These are phyloP conservation scores for Sugiyamaella pinicola DNA, from an alignment of 1,139 yeast genomes.

Conservation along the genomic window DNA sequence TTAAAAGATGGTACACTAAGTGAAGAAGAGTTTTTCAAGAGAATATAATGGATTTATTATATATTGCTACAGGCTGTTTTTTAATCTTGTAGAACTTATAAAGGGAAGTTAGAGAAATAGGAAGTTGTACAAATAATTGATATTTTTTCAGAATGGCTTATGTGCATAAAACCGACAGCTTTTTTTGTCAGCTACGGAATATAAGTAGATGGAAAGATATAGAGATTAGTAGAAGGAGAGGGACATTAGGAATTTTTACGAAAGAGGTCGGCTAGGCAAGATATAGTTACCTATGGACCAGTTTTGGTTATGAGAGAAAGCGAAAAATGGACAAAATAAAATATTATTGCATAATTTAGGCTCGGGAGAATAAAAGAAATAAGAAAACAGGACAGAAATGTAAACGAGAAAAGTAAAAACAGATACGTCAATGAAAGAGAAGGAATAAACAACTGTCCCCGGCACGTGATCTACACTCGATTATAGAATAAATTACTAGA, in stretches of 20 bases:
- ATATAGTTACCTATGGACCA: background rate
- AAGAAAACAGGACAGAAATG: background rate
- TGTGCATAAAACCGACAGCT: background rate
- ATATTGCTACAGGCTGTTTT: background rate
- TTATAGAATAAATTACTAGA: background rate
- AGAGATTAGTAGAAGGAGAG: background rate
- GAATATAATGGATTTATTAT: conserved; percentile 10
- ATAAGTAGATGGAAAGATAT: background rate
- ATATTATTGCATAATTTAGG: background rate
- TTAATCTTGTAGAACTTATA: background rate
- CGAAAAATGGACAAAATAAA: background rate
- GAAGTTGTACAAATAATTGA: background rate
- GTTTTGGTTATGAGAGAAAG: background rate
- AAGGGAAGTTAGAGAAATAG: conserved; percentile 5
- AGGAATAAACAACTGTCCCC: no score
- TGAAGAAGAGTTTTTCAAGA: background rate
- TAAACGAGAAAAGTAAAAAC: background rate
- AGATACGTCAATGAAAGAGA: background rate
- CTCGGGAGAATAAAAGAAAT: background rate
- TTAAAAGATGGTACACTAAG: background rate
- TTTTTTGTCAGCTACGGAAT: background rate
- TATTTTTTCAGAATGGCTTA: background rate
- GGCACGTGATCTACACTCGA: background rate
- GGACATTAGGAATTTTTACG: background rate
- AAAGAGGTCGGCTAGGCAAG: background rate